These are phyloP conservation scores for Psilocybe tampanensis DNA, from an alignment of 768 basidiomycete genomes.

Conservation along the genomic window DNA sequence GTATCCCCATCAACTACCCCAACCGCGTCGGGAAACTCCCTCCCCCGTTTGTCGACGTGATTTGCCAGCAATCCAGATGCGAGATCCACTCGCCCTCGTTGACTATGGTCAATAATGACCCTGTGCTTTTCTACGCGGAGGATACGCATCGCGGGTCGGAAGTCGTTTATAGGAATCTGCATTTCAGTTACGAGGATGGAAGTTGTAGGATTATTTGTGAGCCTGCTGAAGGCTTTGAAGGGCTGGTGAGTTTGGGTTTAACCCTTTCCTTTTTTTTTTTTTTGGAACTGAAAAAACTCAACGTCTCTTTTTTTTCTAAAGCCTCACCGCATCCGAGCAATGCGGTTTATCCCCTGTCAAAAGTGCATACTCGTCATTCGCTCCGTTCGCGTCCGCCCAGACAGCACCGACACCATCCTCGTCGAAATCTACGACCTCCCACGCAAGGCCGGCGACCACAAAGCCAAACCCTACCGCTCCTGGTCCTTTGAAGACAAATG, in stretches of 20 bases:
- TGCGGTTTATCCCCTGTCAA: conserved; percentile 55
- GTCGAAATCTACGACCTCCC: conserved; percentile 33
- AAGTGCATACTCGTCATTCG: conserved; percentile 55
- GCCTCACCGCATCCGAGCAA: conserved; percentile 52
- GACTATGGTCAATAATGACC: conserved; percentile 19
- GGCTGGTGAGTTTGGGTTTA: conserved; percentile 10
- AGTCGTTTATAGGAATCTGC: conserved; percentile 16
- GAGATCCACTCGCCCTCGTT: conserved; percentile 35
- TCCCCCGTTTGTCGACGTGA: conserved; percentile 28
- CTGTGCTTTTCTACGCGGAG: conserved; percentile 21
- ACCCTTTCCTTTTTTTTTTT: conserved; percentile 4
- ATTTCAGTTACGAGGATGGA: conserved; percentile 9
- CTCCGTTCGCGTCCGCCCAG: conserved; percentile 20
- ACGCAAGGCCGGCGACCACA: conserved; percentile 12
- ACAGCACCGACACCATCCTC: conserved; percentile 20
- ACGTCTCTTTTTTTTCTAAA: conserved; percentile 19
- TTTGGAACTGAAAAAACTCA: too few relatives aligned
- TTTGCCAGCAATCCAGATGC: conserved; percentile 40
- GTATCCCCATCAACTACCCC: conserved; percentile 6
- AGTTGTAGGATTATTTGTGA: conserved; percentile 34
- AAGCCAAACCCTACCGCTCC: conserved; percentile 7
- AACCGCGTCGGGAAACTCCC: conserved; percentile 2
- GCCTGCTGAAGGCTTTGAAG: conserved; percentile 24
- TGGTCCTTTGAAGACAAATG: conserved; percentile 16
- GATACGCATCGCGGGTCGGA: conserved; percentile 1